phyloP scores from a whole-genome alignment of 2,329 filamentous ascomycete genomes.

The Cadophora sp. region DNA sequence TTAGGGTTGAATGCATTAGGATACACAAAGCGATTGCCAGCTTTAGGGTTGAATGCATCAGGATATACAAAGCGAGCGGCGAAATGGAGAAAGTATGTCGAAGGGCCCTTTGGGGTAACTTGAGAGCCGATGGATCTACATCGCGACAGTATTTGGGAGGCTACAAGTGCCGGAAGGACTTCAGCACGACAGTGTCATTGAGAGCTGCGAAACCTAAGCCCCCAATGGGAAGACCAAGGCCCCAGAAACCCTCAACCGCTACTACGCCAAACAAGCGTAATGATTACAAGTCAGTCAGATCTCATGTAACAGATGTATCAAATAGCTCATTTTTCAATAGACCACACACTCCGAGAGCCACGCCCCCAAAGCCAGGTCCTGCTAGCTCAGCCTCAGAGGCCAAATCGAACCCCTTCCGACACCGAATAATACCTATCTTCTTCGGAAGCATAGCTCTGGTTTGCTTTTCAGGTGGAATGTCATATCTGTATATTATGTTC shows the following conservation, averaged over 20 bases:
- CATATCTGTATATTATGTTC: conserved; percentile 17
- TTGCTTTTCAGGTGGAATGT: conserved; percentile 6
- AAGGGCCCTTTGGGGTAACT: not conserved
- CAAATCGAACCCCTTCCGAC: conserved; percentile 34
- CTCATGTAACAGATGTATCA: not conserved
- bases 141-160: not conserved
- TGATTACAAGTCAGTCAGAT: conserved; percentile 27
- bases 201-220: conserved; percentile 18
- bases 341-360: conserved; percentile 31
- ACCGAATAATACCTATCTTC: conserved; percentile 39
- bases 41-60: not conserved
- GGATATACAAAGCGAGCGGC: not conserved
- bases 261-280: not conserved
- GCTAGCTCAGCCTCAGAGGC: not conserved
- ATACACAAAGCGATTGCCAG: not conserved
- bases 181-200: conserved; percentile 16
- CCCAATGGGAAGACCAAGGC: conserved; percentile 11
- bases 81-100: conserved; percentile 5
- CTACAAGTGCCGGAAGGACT: not conserved
- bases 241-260: not conserved
- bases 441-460: conserved; percentile 28
- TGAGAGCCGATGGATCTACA: not conserved
- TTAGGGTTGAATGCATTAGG: not conserved
- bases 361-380: conserved; percentile 5
- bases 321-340: conserved; percentile 23